Conservation (phyloP, 305 asterid genomes). For the Galium porrigens region DNA sequence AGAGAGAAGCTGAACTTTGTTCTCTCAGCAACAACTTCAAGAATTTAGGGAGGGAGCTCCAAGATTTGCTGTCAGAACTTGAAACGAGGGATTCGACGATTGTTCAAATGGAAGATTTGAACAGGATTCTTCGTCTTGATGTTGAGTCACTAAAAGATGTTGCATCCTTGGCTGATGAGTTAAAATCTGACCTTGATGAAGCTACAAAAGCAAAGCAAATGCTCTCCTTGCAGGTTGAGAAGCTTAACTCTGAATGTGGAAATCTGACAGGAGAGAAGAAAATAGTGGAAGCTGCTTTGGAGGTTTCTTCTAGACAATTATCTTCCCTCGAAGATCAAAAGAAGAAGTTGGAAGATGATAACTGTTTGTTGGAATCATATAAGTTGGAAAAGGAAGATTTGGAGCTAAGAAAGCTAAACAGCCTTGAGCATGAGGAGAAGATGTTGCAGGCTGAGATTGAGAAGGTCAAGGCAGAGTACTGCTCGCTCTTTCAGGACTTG, state of each 20-base stretch:
- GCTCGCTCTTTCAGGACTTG: constrained; percentile 37
- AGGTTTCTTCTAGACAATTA: constrained; percentile 33
- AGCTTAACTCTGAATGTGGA: constrained; percentile 28
- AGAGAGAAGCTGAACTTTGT: constrained; percentile 32
- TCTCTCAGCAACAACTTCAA: constrained; percentile 18
- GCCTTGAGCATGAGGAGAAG: constrained; percentile 46
- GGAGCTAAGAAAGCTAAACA: constrained; percentile 31
- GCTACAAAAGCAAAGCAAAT: constrained; percentile 22
- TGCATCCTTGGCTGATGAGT: constrained; percentile 18
- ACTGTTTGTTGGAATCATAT: constrained; percentile 28
- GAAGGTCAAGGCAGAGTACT: constrained; percentile 27
- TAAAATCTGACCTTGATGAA: constrained; percentile 25
- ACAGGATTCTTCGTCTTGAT: constrained; percentile 27
- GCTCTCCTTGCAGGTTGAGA: constrained; percentile 27
- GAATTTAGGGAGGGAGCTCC: constrained; percentile 22
- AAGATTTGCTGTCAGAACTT: constrained; percentile 22
- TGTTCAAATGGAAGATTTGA: constrained; percentile 18
- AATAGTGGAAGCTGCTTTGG: constrained; percentile 47
- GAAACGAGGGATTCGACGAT: constrained; percentile 18
- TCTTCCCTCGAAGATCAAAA: constrained; percentile 42
- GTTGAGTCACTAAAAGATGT: constrained; percentile 24
- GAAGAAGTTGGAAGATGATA: constrained; percentile 29
- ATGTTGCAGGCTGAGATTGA: constrained; percentile 29
- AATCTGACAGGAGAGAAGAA: constrained; percentile 36
- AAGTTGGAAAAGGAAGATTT: constrained; percentile 43